A percentile compares a stretch with the other conserved stretches of the same genome.
phyloP scores from a whole-genome alignment of 768 basidiomycete species.

The Tulasnella sp. region DNA sequence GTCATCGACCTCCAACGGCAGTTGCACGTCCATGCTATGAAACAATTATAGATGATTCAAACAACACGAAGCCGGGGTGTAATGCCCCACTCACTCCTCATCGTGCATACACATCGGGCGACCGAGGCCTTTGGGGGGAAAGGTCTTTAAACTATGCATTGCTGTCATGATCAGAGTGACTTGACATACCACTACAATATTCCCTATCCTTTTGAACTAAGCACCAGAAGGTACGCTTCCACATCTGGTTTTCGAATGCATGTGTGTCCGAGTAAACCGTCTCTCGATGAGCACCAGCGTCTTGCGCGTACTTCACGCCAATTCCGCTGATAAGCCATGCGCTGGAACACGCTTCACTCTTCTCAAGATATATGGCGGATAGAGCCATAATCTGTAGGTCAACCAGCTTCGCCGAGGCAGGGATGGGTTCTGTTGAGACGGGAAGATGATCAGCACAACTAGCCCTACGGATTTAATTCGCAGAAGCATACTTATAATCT shows the following conservation, averaged over 20 bases:
- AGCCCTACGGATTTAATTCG: conserved; percentile 23
- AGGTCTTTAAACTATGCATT: neutral
- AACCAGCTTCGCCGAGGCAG: conserved; percentile 44
- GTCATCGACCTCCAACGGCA: conserved; percentile 67
- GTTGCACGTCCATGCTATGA: conserved; percentile 61
- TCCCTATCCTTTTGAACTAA: conserved; percentile 23
- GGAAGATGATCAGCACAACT: neutral
- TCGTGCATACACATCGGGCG: conserved; percentile 65
- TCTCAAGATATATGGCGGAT: conserved; percentile 46
- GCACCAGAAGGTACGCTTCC: conserved; percentile 72
- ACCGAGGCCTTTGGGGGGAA: conserved; percentile 33
- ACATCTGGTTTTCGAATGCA: conserved; percentile 53
- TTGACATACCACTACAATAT: conserved; percentile 27
- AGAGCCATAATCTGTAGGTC: conserved; percentile 49
- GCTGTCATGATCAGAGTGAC: neutral
- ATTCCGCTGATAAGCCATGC: conserved; percentile 39
- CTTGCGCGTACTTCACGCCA: conserved; percentile 28
- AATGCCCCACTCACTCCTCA: conserved; percentile 45
- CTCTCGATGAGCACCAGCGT: conserved; percentile 47
- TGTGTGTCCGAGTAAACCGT: conserved; percentile 36
- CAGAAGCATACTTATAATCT: conserved; percentile 43
- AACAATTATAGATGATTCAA: neutral
- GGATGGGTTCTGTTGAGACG: neutral
- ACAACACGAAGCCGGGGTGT: neutral
- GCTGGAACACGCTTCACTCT: conserved; percentile 29